A percentile compares a stretch with the other conserved stretches of the same genome.
Evolutionary conservation across 768 basidiomycete genomes (phyloP).

Genomic region (Boletus pseudopeckii): DNA sequence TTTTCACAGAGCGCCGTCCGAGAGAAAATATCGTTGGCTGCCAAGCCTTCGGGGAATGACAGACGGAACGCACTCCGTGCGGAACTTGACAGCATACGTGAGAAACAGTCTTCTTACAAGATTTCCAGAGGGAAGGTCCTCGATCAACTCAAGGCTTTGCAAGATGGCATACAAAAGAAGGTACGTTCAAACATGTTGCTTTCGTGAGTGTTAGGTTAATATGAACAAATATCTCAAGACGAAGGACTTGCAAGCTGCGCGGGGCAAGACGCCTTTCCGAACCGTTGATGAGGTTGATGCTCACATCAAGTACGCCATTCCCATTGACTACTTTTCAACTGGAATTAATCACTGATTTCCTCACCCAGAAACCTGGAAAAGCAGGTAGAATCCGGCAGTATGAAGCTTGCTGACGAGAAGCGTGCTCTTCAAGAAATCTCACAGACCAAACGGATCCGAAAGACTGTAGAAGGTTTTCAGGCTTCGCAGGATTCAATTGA

Average conservation of each 20-base stretch:
- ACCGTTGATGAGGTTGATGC: constrained; percentile 82
- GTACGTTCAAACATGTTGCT: constrained; percentile 34
- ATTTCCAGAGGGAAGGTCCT: constrained; percentile 60
- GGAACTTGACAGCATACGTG: constrained; percentile 78
- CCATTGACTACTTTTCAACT: not conserved
- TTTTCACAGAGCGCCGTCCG: constrained; percentile 56
- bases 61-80: constrained; percentile 66
- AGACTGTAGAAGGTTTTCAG: constrained; percentile 77
- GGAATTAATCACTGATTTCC: constrained; percentile 1
- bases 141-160: constrained; percentile 75
- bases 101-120: constrained; percentile 77
- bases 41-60: constrained; percentile 66
- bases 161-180: constrained; percentile 82
- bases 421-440: constrained; percentile 89
- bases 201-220: not conserved
- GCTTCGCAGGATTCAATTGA: constrained; percentile 79
- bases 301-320: constrained; percentile 67
- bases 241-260: constrained; percentile 82
- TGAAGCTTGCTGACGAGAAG: constrained; percentile 96
- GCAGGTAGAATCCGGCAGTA: constrained; percentile 85
- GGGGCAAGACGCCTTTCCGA: constrained; percentile 76
- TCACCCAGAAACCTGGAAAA: constrained; percentile 69
- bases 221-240: constrained; percentile 43
- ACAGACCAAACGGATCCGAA: constrained; percentile 65
- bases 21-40: constrained; percentile 68